A percentile compares a stretch with the other conserved stretches of the same genome.
Evolutionary conservation across 2,329 filamentous ascomycete genomes (phyloP).

Genomic region (Colletotrichum ledebouriae): DNA sequence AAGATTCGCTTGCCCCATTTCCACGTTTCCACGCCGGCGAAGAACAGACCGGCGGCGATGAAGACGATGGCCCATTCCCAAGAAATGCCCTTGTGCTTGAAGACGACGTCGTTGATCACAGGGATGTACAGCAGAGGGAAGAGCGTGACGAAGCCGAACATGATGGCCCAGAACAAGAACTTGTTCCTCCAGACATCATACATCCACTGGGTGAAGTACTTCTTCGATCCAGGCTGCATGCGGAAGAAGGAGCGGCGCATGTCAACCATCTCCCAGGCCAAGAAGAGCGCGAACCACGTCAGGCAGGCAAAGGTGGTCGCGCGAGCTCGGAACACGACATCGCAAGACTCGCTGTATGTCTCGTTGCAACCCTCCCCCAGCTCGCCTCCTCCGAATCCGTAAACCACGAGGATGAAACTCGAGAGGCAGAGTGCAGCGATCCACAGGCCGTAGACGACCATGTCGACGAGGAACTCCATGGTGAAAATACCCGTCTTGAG

Average conservation of each 20-base stretch:
- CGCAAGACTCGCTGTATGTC: slow-evolving; percentile 61
- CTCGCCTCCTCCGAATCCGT: slow-evolving; percentile 60
- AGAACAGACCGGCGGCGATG: slow-evolving; percentile 60
- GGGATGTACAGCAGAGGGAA: slow-evolving; percentile 62
- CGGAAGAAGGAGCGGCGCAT: slow-evolving; percentile 75
- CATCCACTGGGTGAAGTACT: slow-evolving; percentile 70
- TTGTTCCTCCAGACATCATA: slow-evolving; percentile 66
- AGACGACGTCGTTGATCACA: slow-evolving; percentile 62
- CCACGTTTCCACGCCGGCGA: slow-evolving; percentile 63
- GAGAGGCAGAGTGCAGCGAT: slow-evolving; percentile 64
- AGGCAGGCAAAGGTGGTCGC: slow-evolving; percentile 75
- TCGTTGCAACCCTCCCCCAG: slow-evolving; percentile 69
- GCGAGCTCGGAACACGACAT: slow-evolving; percentile 72
- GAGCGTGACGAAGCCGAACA: slow-evolving; percentile 50
- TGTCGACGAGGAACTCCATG: slow-evolving; percentile 69
- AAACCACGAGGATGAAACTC: slow-evolving; percentile 26
- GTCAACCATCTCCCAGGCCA: slow-evolving; percentile 77
- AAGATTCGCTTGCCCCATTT: slow-evolving; percentile 61
- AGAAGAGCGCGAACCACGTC: slow-evolving; percentile 76
- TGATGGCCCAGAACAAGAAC: slow-evolving; percentile 64
- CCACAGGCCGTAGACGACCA: slow-evolving; percentile 72
- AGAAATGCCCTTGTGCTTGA: slow-evolving; percentile 59
- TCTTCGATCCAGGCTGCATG: slow-evolving; percentile 70
- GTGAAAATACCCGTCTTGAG: slow-evolving; percentile 66
- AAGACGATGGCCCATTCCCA: slow-evolving; percentile 66